Evolutionary conservation across 352 stramenopile species (phyloP).

Genomic region (Phytophthora pini): DNA sequence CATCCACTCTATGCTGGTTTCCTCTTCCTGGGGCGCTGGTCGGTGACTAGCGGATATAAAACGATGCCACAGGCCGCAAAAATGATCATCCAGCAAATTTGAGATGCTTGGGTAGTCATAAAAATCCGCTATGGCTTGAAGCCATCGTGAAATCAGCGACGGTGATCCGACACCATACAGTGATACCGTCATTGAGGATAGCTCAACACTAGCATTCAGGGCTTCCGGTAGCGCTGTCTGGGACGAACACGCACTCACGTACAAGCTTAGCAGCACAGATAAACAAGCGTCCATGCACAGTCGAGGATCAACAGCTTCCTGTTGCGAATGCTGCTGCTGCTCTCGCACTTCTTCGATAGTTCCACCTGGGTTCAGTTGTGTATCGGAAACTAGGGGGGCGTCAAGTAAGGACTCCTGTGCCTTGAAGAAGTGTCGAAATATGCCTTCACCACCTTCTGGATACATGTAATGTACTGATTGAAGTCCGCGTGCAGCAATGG

Average conservation of each 20-base stretch:
- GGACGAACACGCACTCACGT: slow-evolving; percentile 72
- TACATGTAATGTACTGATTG: slow-evolving; percentile 87
- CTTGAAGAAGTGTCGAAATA: slow-evolving; percentile 66
- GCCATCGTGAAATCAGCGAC: slow-evolving; percentile 52
- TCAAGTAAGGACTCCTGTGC: slow-evolving; percentile 37
- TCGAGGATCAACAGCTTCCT: slow-evolving; percentile 23
- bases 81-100: slow-evolving; percentile 72
- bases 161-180: slow-evolving; percentile 46
- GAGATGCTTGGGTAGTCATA: slow-evolving; percentile 56
- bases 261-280: slow-evolving; percentile 61
- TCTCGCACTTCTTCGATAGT: background rate
- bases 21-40: slow-evolving; percentile 5
- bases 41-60: slow-evolving; percentile 34
- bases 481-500: slow-evolving; percentile 49
- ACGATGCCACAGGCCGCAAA: slow-evolving; percentile 63
- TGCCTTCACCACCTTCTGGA: slow-evolving; percentile 60
- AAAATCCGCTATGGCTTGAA: slow-evolving; percentile 47
- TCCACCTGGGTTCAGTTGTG: slow-evolving; percentile 2
- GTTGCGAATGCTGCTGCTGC: slow-evolving; percentile 1
- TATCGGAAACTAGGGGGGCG: slow-evolving; percentile 10
- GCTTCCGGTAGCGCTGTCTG: slow-evolving; percentile 58
- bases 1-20: slow-evolving; percentile 30
- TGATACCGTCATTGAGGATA: slow-evolving; percentile 45
- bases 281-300: slow-evolving; percentile 47
- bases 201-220: slow-evolving; percentile 54